Evolutionary conservation across 306 rosid species (phyloP).

Genomic region (Corylus americana): DNA sequence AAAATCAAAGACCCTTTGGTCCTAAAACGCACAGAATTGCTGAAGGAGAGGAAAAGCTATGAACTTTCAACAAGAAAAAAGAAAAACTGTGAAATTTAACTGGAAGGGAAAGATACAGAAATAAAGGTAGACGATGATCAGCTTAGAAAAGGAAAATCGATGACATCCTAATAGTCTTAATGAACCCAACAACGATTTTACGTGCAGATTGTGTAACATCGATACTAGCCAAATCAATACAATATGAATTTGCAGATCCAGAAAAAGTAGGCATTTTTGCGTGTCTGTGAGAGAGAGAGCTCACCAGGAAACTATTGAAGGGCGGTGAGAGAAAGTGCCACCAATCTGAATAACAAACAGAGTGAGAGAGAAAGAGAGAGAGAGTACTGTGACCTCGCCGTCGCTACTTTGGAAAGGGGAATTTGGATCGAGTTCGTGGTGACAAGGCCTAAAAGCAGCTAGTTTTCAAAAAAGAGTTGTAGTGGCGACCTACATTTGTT

Average conservation of each 20-base stretch:
- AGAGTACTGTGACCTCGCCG: background rate
- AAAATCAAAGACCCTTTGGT: background rate
- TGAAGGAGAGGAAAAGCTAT: background rate
- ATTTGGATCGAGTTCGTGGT: background rate
- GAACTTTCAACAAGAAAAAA: background rate
- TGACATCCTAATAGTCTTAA: background rate
- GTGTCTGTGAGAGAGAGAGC: constrained; percentile 15
- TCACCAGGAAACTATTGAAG: constrained; percentile 13
- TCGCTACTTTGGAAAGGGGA: background rate
- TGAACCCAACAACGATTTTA: background rate
- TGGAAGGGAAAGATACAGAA: background rate
- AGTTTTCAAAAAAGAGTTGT: background rate
- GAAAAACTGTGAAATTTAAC: background rate
- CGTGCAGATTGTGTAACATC: background rate
- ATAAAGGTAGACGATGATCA: background rate
- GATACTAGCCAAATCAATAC: background rate
- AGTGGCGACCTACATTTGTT: background rate
- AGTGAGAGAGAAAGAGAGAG: background rate
- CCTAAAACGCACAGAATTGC: background rate
- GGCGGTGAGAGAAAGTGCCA: background rate
- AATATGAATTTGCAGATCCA: background rate
- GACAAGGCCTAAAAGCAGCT: background rate
- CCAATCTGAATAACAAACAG: background rate
- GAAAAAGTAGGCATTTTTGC: constrained; percentile 3
- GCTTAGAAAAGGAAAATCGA: background rate